phyloP scores from a whole-genome alignment of 2,329 filamentous ascomycete genomes.

The Leptosphaerulina australis region DNA sequence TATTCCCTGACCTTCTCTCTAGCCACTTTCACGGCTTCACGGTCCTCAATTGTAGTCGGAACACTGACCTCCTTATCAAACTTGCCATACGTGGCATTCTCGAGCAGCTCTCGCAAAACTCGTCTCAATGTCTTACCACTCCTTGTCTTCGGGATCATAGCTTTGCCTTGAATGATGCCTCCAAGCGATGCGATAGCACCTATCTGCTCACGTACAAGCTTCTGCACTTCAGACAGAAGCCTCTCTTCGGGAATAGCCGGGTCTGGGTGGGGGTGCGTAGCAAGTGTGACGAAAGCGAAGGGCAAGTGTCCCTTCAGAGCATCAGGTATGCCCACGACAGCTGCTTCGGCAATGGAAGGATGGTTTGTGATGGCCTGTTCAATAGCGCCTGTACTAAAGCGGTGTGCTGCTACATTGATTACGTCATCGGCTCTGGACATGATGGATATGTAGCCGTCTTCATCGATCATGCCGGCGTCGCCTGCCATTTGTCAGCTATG shows the following conservation, averaged over 20 bases:
- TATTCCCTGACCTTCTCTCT: constrained; percentile 75
- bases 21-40: constrained; percentile 74
- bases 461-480: constrained; percentile 85
- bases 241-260: constrained; percentile 58
- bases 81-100: constrained; percentile 77
- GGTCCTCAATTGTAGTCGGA: constrained; percentile 86
- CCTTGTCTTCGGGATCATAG: constrained; percentile 89
- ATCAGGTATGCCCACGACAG: constrained; percentile 86
- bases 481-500: constrained; percentile 44
- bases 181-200: constrained; percentile 85
- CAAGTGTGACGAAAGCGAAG: constrained; percentile 82
- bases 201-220: constrained; percentile 76
- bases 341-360: constrained; percentile 78
- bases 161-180: constrained; percentile 81
- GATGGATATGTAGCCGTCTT: constrained; percentile 69
- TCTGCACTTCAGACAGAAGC: constrained; percentile 70
- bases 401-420: constrained; percentile 93
- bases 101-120: constrained; percentile 80
- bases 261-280: constrained; percentile 57
- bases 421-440: constrained; percentile 79
- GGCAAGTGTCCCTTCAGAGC: constrained; percentile 86
- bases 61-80: constrained; percentile 74
- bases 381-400: constrained; percentile 87
- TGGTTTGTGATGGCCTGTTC: constrained; percentile 90
- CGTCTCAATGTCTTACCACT: constrained; percentile 89